Evolutionary conservation across 2,329 filamentous ascomycete genomes (phyloP), one percentile per base, ranked within the genome.

Genomic region (Colletotrichum sp.): DNA sequence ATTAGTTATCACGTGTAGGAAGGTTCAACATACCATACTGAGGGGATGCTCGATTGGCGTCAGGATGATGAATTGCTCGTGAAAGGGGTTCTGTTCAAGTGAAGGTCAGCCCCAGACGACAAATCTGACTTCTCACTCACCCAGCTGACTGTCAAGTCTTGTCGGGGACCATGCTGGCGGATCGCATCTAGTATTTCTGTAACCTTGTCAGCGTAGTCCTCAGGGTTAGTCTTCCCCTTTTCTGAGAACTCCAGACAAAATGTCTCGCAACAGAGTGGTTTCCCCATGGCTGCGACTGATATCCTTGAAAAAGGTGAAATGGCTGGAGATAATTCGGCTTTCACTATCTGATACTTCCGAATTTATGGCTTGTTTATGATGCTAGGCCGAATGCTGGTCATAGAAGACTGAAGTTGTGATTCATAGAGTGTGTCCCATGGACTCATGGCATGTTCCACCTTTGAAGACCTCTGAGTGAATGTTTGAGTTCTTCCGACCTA

Each of bases 261-360:
- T 21, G 30, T n/a, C 12, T n/a, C 18, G n/a, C 12, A n/a, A n/a
- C 6, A 3, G 7, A 21, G 28, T 15, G 59, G 12, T 13, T 15
- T 36, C 0, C 30, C 59, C 59, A 63, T 63, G 13, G n/a, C 21
- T n/a, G n/a, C 28, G 3, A 63, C 18, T 36, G 2, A 7, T 16
- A 2, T 59, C 26, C 2, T 13, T 48, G 43, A 21, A 21, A 1
- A 13, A 7, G 4, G 0, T 21, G 43, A 21, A 3, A 52, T 0
- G 0, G 0, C n/a, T 52, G n/a, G n/a, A 21, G 6, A 13, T 13
- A 0, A 13, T 21, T 1, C n/a, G 4, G 18, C 10, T 5, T 21
- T 52, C 5, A 7, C 0, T 2, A 52, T 3, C 10, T 13, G 43
- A 48, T 4, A n/a, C 6, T n/a, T 48, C 5, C 5, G 39, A 12